Percentiles rank a stretch among this genome's conserved stretches.
These are phyloP conservation scores for Trypanosoma scelopori DNA, from an alignment of 208 protist species.

Conservation along the genomic window DNA sequence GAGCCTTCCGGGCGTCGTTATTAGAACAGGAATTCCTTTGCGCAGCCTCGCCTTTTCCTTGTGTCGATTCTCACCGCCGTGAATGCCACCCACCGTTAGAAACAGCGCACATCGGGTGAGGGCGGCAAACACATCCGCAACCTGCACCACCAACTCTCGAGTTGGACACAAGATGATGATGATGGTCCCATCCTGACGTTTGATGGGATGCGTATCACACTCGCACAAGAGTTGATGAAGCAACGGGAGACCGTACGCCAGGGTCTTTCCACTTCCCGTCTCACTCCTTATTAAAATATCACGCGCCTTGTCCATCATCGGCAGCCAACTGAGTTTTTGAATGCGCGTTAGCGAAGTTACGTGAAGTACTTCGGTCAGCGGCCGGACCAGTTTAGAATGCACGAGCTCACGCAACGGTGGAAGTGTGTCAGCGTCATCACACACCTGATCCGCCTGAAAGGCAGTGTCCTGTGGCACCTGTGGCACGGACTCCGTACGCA, in stretches of 20 bases:
- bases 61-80: conserved; percentile 63
- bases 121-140: conserved; percentile 59
- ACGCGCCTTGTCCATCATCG: conserved; percentile 28
- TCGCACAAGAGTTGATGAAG: conserved; percentile 70
- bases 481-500: background rate
- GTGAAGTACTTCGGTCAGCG: conserved; percentile 58
- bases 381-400: conserved; percentile 68
- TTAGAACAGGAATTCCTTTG: conserved; percentile 80
- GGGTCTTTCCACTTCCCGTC: conserved; percentile 90
- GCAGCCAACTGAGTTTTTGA: conserved; percentile 33
- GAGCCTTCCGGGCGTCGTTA: conserved; percentile 68
- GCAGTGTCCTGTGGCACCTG: background rate
- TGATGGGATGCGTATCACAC: conserved; percentile 71
- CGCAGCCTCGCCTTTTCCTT: conserved; percentile 87
- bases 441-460: background rate
- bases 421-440: conserved; percentile 37
- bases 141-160: conserved; percentile 86
- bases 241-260: conserved; percentile 94
- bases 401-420: conserved; percentile 53
- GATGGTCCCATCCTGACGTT: conserved; percentile 69
- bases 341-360: conserved; percentile 44
- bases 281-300: conserved; percentile 68
- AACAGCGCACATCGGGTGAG: conserved; percentile 39
- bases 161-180: conserved; percentile 87
- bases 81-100: conserved; percentile 36